Evolutionary conservation across 1,284 basidiomycete genomes (phyloP).

Genomic region (Sporisorium reilianum): DNA sequence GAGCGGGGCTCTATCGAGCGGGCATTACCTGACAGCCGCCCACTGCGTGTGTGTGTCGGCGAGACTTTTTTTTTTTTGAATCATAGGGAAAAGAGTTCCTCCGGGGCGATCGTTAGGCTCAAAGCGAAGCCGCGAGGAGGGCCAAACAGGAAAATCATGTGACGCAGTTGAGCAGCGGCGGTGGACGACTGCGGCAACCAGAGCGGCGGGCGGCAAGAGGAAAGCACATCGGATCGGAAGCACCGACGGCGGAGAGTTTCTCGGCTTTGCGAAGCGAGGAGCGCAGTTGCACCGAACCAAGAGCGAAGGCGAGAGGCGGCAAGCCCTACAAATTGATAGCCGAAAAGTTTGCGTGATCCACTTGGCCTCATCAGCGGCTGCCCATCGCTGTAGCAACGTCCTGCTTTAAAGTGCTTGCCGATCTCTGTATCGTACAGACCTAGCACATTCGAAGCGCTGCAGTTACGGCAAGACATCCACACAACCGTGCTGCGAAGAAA

Average conservation of each 20-base stretch:
- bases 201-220: background rate
- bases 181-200: background rate
- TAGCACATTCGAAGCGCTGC: no score
- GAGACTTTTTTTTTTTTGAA: constrained; percentile 3
- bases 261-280: constrained; percentile 4
- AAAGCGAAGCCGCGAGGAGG: background rate
- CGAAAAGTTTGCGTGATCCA: no score
- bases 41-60: constrained; percentile 3
- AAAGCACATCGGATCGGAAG: background rate
- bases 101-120: background rate
- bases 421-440: no score
- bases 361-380: no score
- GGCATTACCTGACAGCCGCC: constrained; percentile 14
- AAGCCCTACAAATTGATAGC: background rate
- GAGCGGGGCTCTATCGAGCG: constrained; percentile 13
- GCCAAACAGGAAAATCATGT: background rate
- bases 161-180: background rate
- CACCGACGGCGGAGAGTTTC: constrained; percentile 1
- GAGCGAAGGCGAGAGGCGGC: constrained; percentile 1
- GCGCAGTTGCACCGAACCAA: constrained; percentile 14
- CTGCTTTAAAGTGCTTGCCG: no score
- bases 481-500: no score
- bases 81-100: no score
- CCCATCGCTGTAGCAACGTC: no score
- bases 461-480: no score